phyloP scores from a whole-genome alignment of 73 alveolate species.

The Blepharisma japonicum region DNA sequence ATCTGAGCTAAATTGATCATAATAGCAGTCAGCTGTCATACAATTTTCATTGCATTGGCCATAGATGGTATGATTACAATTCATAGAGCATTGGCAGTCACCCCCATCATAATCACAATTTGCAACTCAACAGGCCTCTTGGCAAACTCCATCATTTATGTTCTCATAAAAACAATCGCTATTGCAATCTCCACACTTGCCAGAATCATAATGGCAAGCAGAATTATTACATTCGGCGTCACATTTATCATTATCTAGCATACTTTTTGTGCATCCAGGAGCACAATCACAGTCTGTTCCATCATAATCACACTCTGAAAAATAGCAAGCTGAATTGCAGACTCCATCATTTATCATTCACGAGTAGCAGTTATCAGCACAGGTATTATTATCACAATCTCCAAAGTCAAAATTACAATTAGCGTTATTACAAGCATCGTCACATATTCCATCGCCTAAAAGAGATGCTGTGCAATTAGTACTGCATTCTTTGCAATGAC shows the following conservation, averaged over 20 bases:
- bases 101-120: background rate
- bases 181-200: conserved; percentile 16
- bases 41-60: no score
- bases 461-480: background rate
- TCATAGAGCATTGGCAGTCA: background rate
- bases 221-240: conserved; percentile 9
- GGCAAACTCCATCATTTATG: background rate
- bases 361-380: conserved; percentile 1
- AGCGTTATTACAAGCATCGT: background rate
- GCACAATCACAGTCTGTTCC: background rate
- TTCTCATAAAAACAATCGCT: background rate
- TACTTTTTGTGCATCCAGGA: background rate
- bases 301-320: conserved; percentile 9
- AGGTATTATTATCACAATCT: background rate
- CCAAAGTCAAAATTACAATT: background rate
- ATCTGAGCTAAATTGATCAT: no score
- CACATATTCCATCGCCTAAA: conserved; percentile 8
- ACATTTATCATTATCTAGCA: background rate
- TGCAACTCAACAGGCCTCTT: background rate
- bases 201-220: background rate
- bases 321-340: background rate
- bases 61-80: background rate
- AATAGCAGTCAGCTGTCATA: no score
- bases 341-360: background rate
- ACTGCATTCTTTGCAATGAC: background rate